phyloP scores from a whole-genome alignment of 108 stramenopile species.

The Cyclotella kingstonii region DNA sequence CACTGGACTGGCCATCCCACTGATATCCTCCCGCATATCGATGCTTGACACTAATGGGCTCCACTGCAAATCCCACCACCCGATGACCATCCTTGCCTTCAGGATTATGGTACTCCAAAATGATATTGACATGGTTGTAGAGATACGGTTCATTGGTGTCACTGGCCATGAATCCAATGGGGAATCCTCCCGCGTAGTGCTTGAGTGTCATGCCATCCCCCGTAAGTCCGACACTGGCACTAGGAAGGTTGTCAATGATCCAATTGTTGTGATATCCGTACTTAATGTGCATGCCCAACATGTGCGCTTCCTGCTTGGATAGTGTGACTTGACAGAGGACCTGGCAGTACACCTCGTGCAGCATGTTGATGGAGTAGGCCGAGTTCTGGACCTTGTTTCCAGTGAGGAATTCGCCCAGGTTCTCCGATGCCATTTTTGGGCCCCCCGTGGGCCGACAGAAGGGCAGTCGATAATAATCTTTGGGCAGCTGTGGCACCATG shows the following conservation, averaged over 20 bases:
- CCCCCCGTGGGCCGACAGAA: conserved; percentile 92
- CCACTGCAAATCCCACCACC: conserved; percentile 93
- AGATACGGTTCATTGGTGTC: conserved; percentile 72
- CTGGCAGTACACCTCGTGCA: conserved; percentile 80
- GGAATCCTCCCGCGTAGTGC: conserved; percentile 92
- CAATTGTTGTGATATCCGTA: conserved; percentile 97
- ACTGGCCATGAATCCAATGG: conserved; percentile 79
- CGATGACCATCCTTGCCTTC: conserved; percentile 86
- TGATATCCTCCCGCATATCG: conserved; percentile 65
- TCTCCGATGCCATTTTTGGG: conserved; percentile 84
- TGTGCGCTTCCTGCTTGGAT: conserved; percentile 53
- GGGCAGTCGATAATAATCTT: conserved; percentile 93
- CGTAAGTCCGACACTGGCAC: conserved; percentile 70
- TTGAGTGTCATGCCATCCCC: conserved; percentile 48
- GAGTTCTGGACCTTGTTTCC: conserved; percentile 97
- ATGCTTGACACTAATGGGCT: conserved; percentile 91
- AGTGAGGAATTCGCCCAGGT: conserved; percentile 91
- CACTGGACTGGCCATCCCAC: conserved; percentile 69
- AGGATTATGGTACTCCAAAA: conserved; percentile 84
- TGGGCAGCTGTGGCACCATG: conserved; percentile 75
- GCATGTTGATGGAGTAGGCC: conserved; percentile 90
- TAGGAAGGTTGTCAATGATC: conserved; percentile 99
- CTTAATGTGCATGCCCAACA: conserved; percentile 68
- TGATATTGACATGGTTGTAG: conserved; percentile 95
- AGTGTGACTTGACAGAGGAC: conserved; percentile 70